A percentile compares a stretch with the other conserved stretches of the same genome.
Evolutionary conservation across 805 yeast species (phyloP).

Genomic region (Ogataea paradorogensis): DNA sequence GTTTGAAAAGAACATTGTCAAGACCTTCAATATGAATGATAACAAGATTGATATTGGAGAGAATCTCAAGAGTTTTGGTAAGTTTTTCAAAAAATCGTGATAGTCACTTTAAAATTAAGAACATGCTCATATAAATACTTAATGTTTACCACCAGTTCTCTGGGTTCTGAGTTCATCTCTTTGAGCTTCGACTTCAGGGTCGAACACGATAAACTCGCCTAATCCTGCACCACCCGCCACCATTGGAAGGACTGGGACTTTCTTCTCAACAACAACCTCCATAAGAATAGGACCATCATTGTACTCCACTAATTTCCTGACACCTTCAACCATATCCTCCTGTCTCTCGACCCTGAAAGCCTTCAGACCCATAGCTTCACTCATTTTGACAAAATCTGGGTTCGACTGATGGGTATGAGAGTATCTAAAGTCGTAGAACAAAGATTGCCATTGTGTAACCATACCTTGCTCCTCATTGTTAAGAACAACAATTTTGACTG

Average conservation of each 20-base stretch:
- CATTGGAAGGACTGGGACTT: slow-evolving; percentile 97
- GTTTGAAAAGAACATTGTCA: slow-evolving; percentile 43
- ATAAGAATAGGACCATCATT: slow-evolving; percentile 80
- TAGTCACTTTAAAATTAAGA: not conserved
- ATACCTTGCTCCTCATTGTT: slow-evolving; percentile 99
- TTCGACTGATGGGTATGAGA: slow-evolving; percentile 97
- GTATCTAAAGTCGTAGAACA: slow-evolving; percentile 94
- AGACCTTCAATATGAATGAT: slow-evolving; percentile 45
- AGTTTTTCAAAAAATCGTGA: slow-evolving; percentile 42
- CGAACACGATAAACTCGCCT: slow-evolving; percentile 88
- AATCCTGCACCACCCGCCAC: slow-evolving; percentile 95
- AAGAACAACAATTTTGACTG: slow-evolving; percentile 82
- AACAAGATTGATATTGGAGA: slow-evolving; percentile 66
- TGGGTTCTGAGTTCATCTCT: slow-evolving; percentile 63
- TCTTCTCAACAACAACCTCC: slow-evolving; percentile 87
- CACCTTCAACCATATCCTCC: slow-evolving; percentile 56
- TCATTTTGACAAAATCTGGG: slow-evolving; percentile 90
- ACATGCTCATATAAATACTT: slow-evolving; percentile 17
- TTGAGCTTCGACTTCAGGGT: slow-evolving; percentile 73
- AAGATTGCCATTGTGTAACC: slow-evolving; percentile 99
- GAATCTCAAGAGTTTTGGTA: slow-evolving; percentile 61
- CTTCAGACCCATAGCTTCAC: slow-evolving; percentile 90
- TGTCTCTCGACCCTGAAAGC: slow-evolving; percentile 73
- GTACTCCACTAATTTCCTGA: slow-evolving; percentile 68
- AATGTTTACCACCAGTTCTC: slow-evolving; percentile 74